phyloP scores from a whole-genome alignment of 345 rosid species.

The Gossypium rotundifolium region DNA sequence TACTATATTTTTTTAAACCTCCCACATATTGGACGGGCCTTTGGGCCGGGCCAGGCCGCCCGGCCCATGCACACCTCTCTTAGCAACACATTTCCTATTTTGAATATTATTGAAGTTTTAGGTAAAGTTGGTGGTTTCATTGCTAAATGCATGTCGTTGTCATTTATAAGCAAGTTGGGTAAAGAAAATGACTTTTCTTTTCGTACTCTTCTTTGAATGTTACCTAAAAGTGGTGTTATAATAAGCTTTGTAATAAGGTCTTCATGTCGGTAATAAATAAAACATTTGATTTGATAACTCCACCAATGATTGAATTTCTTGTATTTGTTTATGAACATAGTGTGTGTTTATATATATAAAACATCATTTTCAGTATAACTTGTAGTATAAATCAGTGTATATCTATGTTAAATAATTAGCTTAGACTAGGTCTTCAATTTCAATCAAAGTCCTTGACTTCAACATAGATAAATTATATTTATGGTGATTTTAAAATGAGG shows the following conservation, averaged over 20 bases:
- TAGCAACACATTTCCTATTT: too few species aligned
- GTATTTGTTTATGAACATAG: not conserved
- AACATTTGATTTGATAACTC: not conserved
- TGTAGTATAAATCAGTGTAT: not conserved
- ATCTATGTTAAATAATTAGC: not conserved
- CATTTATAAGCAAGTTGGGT: not conserved
- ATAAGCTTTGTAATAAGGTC: too few species aligned
- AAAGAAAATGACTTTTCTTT: not conserved
- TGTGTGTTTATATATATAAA: not conserved
- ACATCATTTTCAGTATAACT: not conserved
- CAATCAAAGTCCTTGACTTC: not conserved
- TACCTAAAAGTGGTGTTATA: not conserved
- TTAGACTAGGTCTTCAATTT: not conserved
- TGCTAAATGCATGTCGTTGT: not conserved
- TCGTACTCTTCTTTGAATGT: not conserved
- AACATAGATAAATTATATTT: too few species aligned
- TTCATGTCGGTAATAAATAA: not conserved
- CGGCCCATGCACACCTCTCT: too few species aligned
- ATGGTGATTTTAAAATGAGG: too few species aligned
- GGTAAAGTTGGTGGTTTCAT: too few species aligned
- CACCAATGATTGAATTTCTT: not conserved
- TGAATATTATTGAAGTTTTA: too few species aligned
- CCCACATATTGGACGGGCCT: too few species aligned
- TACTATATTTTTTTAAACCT: too few species aligned
- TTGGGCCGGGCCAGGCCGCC: too few species aligned